Evolutionary conservation across 768 basidiomycete species (phyloP).

Genomic region (Agrocybe pediades): DNA sequence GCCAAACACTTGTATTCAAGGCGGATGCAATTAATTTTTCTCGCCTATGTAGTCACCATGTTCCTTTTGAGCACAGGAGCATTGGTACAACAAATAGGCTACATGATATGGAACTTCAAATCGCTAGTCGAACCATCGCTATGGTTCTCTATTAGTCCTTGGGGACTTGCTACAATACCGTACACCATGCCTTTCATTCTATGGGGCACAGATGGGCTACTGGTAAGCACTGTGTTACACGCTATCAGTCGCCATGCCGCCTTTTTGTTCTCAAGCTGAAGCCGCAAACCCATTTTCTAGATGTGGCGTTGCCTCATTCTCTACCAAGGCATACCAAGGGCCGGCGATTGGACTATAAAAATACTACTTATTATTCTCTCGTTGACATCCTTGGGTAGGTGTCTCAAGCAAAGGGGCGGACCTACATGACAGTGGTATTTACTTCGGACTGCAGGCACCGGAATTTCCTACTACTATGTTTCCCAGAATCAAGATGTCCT

Average conservation of each 20-base stretch:
- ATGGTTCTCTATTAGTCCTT: background rate
- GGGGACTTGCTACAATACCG: background rate
- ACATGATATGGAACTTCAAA: background rate
- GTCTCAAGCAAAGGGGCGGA: background rate
- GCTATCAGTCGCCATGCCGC: background rate
- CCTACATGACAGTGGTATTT: background rate
- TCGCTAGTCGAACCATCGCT: background rate
- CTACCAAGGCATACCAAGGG: background rate
- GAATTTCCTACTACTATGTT: background rate
- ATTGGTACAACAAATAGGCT: slow-evolving; percentile 1
- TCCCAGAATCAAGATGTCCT: too few species aligned
- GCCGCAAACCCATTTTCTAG: background rate
- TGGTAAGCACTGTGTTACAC: background rate
- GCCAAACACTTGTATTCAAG: background rate
- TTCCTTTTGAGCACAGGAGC: slow-evolving; percentile 5
- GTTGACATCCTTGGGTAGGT: background rate
- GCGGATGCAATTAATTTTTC: background rate
- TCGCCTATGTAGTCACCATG: slow-evolving; percentile 1
- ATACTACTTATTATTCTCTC: background rate
- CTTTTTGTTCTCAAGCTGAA: background rate
- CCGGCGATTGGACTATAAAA: background rate
- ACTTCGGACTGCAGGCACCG: background rate
- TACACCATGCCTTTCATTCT: background rate
- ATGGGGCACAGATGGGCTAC: slow-evolving; percentile 5
- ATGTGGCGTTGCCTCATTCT: slow-evolving; percentile 3